These are phyloP conservation scores for Euphorbia tirucalli DNA, from an alignment of 345 rosid genomes.

Conservation along the genomic window DNA sequence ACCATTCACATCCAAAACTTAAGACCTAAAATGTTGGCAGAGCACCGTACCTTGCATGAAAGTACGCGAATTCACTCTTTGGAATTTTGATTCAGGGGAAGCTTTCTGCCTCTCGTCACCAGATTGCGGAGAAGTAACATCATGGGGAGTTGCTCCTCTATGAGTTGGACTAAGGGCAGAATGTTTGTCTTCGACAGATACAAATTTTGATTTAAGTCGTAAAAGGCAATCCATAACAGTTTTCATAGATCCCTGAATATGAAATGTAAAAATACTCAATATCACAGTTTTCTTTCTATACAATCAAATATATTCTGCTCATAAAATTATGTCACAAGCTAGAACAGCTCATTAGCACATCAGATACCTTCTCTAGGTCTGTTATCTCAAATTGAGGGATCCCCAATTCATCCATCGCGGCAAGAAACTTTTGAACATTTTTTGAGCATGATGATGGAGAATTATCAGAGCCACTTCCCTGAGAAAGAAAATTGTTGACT, in stretches of 20 bases:
- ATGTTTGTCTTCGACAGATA: constrained; percentile 26
- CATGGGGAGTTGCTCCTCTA: constrained; percentile 25
- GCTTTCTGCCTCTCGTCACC: constrained; percentile 51
- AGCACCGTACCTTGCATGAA: constrained; percentile 39
- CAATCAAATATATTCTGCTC: neutral
- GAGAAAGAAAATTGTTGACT: constrained; percentile 15
- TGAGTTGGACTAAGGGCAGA: constrained; percentile 4
- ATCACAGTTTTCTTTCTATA: neutral
- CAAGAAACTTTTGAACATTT: constrained; percentile 55
- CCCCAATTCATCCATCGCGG: constrained; percentile 61
- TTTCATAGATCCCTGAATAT: constrained; percentile 53
- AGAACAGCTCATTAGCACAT: neutral
- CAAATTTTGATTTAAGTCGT: constrained; percentile 33
- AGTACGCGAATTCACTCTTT: constrained; percentile 42
- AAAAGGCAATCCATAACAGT: constrained; percentile 49
- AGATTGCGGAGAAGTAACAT: constrained; percentile 32
- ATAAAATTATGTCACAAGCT: no score
- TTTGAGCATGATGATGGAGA: constrained; percentile 35
- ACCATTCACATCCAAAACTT: no score
- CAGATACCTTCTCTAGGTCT: constrained; percentile 78
- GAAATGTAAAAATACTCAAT: no score
- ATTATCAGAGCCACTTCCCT: constrained; percentile 48
- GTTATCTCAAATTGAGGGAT: constrained; percentile 58
- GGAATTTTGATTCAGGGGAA: constrained; percentile 49
- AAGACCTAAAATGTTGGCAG: neutral